Base-by-base conservation (phyloP, 148 eudicot genomes). In the Rhododendron kiyosumense region DNA sequence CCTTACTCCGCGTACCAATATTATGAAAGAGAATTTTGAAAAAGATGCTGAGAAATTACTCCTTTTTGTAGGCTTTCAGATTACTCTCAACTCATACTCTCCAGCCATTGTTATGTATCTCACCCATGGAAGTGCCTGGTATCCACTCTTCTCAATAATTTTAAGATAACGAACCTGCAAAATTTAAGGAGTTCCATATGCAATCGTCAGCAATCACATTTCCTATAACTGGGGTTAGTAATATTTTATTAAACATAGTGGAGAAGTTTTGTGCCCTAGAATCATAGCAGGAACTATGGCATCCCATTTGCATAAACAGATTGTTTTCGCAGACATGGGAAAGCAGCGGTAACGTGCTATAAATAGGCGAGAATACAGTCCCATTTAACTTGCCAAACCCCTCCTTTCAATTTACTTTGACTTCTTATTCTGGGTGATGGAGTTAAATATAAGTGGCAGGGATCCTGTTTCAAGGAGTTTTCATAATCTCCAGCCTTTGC, bases 1-100 rank as follows among this genome's bases (percentile, higher is more conserved):
- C 17, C 81, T 78, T 51, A 78, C 46, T 78, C 54, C 32, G 6
- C n/a, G 12, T 34, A 74, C 11, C 78, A 74, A 34, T 36, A 46
- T 74, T 74, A 32, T 15, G 22, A 17, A 73, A 41, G 81, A 78
- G 17, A 78, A 78, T 11, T 43, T 78, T 43, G 26, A 7, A 22
- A 43, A 38, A 78, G 49, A 41, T 41, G 12, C 81, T 2, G n/a
- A 34, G 5, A 18, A 36, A 75, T n/a, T 78, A 45, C 79, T 20
- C 22, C 26, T n/a, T 20, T 11, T 4, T 3, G 17, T n/a, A 38
- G 84, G 85, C 54, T 63, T 90, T 86, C 82, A 93, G 86, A 89
- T 85, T 69, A 92, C 80, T 79, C 95, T 88, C 82, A 93, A 86
- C 84, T 93, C 95, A 78, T 93, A 93, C 49, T 92, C 95, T 91